Evolutionary conservation across 2,329 filamentous ascomycete species (phyloP), one percentile per base, ranked within the genome.

Genomic region (Calonectria ilicicola): DNA sequence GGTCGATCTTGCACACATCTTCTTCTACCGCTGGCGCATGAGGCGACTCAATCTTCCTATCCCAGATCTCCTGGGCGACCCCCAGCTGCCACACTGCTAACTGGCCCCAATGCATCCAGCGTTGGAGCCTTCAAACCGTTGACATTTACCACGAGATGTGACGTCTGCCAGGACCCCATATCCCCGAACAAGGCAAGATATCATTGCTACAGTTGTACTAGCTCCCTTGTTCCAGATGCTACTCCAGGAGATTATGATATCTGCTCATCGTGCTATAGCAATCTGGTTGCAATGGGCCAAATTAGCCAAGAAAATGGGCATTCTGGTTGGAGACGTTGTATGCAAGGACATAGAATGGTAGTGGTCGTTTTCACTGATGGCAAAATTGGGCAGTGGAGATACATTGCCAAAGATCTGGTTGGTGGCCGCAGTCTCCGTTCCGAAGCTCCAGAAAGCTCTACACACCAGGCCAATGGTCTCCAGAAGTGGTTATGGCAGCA

Each of bases 251-350:
- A 97, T 82, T 98, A 97, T 82, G 95, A 98, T 77, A 90, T 98
- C 60, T 98, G 96, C 84, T 88, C 88, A 21, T 86, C 89, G 5
- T 98, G 96, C 86, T 98, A 98, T 82, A 85, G 89, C 63, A 89
- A 89, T 58, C 87, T 96, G 9, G 89, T 94, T 2, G 84, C 87
- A 2, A 88, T 89, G 0, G 89, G 90, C 10, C 91, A 91, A 56
- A 92, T 98, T 74, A 92, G 91, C 68, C 85, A 87, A 21, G 93
- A 96, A 73, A 95, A 98, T 76, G 95, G 96, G 0, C 88, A 91
- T 5, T 88, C 88, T 14, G 96, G 96, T 3, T 98, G 96, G 96
- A 89, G 95, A 14, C 89, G 95, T 62, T 98, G 96, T 81, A 88
- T 92, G 1, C 88, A 89, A 49, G 93, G 94, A 6, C 96, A 98